phyloP scores from a whole-genome alignment of 1,284 basidiomycete species.

The Marasmius fiardii region DNA sequence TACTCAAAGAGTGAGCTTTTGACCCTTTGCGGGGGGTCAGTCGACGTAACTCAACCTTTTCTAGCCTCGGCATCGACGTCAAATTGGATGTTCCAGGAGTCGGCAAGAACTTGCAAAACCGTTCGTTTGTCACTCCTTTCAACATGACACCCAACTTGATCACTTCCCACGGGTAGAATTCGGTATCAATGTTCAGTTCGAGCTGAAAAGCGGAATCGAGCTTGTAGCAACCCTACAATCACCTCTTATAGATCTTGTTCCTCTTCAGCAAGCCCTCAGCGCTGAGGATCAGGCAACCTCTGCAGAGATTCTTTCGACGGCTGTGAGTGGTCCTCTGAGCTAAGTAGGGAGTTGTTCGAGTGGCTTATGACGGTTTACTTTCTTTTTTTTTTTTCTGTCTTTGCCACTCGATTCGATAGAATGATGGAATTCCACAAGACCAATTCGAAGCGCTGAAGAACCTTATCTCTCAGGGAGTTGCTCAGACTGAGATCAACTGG shows the following conservation, averaged over 20 bases:
- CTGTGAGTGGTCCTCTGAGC: not conserved
- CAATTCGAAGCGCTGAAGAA: conserved; percentile 4
- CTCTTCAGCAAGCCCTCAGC: not conserved
- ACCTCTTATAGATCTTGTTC: conserved; percentile 1
- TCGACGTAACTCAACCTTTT: too few relatives aligned
- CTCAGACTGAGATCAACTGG: conserved; percentile 9
- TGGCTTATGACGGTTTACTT: too few relatives aligned
- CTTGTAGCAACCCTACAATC: not conserved
- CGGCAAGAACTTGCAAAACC: conserved; percentile 13
- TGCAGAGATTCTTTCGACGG: not conserved
- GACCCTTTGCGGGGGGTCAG: not conserved
- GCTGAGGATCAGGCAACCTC: not conserved
- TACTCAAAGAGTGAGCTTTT: not conserved
- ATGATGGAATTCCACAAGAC: not conserved
- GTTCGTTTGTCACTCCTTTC: conserved; percentile 2
- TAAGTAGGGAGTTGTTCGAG: not conserved
- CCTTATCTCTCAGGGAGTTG: conserved; percentile 1
- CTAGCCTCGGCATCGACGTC: conserved; percentile 11
- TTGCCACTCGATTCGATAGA: too few relatives aligned
- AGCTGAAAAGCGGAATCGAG: conserved; percentile 1
- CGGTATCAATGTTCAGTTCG: conserved; percentile 4
- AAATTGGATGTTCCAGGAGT: conserved; percentile 11
- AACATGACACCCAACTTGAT: not conserved
- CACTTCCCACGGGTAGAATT: not conserved
- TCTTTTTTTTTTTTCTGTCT: too few relatives aligned